Conservation (phyloP, 345 rosid species). For the Gossypium raimondii region DNA sequence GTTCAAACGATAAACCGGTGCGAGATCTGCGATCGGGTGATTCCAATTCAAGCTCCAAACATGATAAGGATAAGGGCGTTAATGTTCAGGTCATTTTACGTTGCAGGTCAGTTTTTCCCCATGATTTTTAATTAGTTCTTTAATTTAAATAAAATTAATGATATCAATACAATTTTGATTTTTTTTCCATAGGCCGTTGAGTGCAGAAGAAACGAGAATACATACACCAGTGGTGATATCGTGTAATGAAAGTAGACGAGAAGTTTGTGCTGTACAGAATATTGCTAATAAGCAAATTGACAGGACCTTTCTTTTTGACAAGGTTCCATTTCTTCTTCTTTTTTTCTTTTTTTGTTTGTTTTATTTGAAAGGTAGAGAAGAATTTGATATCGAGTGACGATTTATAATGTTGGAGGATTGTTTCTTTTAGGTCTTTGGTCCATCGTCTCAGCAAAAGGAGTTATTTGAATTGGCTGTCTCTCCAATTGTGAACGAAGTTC, state of each 20-base stretch:
- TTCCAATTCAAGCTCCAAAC: constrained; percentile 51
- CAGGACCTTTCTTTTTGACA: constrained; percentile 88
- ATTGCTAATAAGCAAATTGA: constrained; percentile 97
- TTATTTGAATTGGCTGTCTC: constrained; percentile 75
- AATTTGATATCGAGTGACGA: not conserved
- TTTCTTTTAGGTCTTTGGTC: constrained; percentile 78
- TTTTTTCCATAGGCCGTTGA: constrained; percentile 61
- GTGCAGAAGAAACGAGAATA: constrained; percentile 67
- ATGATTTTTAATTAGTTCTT: not conserved
- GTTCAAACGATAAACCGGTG: constrained; percentile 70
- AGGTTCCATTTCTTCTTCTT: constrained; percentile 36
- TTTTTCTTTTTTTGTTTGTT: not conserved
- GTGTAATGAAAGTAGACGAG: constrained; percentile 78
- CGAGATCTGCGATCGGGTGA: constrained; percentile 89
- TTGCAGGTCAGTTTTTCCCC: constrained; percentile 58
- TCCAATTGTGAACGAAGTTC: constrained; percentile 92
- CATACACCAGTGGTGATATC: constrained; percentile 88
- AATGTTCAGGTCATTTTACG: constrained; percentile 95
- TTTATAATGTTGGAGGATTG: not conserved
- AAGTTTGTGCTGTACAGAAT: constrained; percentile 79
- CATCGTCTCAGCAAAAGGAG: constrained; percentile 79
- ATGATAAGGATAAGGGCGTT: constrained; percentile 90
- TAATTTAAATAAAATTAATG: not conserved
- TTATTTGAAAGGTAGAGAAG: not conserved
- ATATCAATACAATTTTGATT: not conserved